Base-by-base conservation (phyloP, 2,329 filamentous ascomycete genomes). In the Scedosporium boydii region DNA sequence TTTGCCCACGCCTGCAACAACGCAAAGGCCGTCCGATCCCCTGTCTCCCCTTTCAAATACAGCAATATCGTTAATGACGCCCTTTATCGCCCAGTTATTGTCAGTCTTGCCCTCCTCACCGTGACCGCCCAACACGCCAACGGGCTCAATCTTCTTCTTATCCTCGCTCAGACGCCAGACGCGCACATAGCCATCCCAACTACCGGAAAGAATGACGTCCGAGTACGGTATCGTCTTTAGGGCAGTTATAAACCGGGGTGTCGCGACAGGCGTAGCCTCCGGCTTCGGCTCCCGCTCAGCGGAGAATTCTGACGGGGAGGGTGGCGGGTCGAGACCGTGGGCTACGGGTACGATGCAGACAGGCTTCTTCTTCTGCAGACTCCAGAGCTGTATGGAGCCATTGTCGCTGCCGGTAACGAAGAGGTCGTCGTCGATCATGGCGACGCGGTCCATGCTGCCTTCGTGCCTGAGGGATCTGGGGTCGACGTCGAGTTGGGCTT, bases 321-420 rank as follows among this genome's bases (percentile, higher is more conserved):
- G 77, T 2, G 88, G 79, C 3, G 87, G 84, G 64, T 97, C 92
- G 60, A 96, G 78, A 38, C 95, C 95, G 74, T 99, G 95, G 3
- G 93, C 92, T 34, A 90, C 80, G 2, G 88, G 83, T 55, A 95
- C 77, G 3, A 90, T 89, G 74, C 87, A 89, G 9, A 99, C 80
- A 0, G 95, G 89, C 75, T 98, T 98, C 82, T 99, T 99, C 79
- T 96, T 96, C 72, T 93, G 84, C 23, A 92, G 81, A 64, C 87
- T 91, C 93, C 93, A 98, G 12, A 98, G 82, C 1, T 87, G 88
- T 60, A 99, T 80, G 5, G 88, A 84, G 61, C 95, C 95, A 68
- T 95, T 96, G 76, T 99, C 93, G 63, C 90, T 90, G 23, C 93
- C 95, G 0, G 95, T 99, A 65, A 99, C 87, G 71, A 98, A 99